phyloP scores from a whole-genome alignment of 768 basidiomycete species.

The Steccherinum ochraceum region DNA sequence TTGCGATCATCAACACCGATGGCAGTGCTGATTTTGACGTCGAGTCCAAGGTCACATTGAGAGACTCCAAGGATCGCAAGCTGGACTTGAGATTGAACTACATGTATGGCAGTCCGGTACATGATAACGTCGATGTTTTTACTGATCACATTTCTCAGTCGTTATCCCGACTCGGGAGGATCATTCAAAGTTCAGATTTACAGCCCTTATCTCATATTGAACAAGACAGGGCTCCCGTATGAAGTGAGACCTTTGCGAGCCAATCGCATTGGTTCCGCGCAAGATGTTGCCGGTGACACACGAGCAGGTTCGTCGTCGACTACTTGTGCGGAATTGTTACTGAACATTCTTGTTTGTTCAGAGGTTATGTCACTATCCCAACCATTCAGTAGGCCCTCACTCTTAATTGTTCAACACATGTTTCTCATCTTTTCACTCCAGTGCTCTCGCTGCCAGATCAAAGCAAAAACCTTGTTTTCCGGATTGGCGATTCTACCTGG shows the following conservation, averaged over 20 bases:
- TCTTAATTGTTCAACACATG: conserved; percentile 1
- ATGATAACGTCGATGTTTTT: neutral
- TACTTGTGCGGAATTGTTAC: conserved; percentile 1
- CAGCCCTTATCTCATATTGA: conserved; percentile 82
- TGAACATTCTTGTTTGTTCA: conserved; percentile 13
- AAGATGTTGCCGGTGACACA: conserved; percentile 82
- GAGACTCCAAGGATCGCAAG: conserved; percentile 70
- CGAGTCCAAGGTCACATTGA: conserved; percentile 65
- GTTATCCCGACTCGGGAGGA: conserved; percentile 85
- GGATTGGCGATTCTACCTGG: conserved; percentile 79
- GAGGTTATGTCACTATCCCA: conserved; percentile 45
- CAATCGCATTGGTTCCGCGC: conserved; percentile 53
- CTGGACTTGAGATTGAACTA: conserved; percentile 85
- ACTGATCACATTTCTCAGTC: conserved; percentile 31
- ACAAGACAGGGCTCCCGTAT: conserved; percentile 89
- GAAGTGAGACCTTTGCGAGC: conserved; percentile 58
- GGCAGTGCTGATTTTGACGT: conserved; percentile 83
- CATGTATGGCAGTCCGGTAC: conserved; percentile 52
- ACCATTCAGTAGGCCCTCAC: conserved; percentile 78
- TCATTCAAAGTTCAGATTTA: conserved; percentile 96
- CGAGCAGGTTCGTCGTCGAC: conserved; percentile 42
- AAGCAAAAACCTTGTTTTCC: conserved; percentile 80
- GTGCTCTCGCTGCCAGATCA: conserved; percentile 83
- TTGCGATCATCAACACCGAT: conserved; percentile 95
- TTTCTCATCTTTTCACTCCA: too few relatives aligned